These are phyloP conservation scores for Paramarasmius palmivorus DNA, from an alignment of 1,284 basidiomycete genomes.

Conservation along the genomic window DNA sequence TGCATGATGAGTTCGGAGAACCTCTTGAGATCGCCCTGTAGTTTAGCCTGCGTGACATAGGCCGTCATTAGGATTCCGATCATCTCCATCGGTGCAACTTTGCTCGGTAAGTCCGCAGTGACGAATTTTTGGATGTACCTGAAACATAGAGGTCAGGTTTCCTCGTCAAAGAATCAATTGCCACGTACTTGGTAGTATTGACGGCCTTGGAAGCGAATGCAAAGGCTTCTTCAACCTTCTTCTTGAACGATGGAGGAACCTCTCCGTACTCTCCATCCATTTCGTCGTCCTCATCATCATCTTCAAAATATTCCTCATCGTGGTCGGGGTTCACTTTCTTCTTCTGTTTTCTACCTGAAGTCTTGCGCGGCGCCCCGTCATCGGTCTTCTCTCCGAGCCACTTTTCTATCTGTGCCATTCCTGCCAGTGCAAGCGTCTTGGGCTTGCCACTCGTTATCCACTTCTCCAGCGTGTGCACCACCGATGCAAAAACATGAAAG, in stretches of 20 bases:
- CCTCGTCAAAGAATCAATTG: too few relatives aligned
- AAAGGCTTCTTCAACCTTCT: constrained; percentile 41
- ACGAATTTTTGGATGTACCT: too few relatives aligned
- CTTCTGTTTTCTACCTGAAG: neutral
- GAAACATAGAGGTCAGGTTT: too few relatives aligned
- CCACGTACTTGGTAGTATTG: constrained; percentile 26
- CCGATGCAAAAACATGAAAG: constrained; percentile 60
- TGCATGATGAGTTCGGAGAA: too few relatives aligned
- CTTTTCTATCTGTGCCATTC: constrained; percentile 25
- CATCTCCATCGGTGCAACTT: too few relatives aligned
- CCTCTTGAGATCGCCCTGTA: too few relatives aligned
- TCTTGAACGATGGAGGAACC: constrained; percentile 32
- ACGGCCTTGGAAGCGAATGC: constrained; percentile 44
- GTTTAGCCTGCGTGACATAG: too few relatives aligned
- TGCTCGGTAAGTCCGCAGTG: too few relatives aligned
- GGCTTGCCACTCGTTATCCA: constrained; percentile 20
- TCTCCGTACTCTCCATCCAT: neutral
- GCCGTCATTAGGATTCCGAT: too few relatives aligned
- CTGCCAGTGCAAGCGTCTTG: constrained; percentile 25
- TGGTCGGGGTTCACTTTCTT: neutral
- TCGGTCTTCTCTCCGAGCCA: neutral
- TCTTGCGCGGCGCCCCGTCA: neutral
- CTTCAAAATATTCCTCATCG: neutral
- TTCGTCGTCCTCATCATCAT: neutral
- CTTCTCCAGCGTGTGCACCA: constrained; percentile 51